These are phyloP conservation scores for Backusella luteola DNA, from an alignment of 192 early-diverging fungal species.

Conservation along the genomic window DNA sequence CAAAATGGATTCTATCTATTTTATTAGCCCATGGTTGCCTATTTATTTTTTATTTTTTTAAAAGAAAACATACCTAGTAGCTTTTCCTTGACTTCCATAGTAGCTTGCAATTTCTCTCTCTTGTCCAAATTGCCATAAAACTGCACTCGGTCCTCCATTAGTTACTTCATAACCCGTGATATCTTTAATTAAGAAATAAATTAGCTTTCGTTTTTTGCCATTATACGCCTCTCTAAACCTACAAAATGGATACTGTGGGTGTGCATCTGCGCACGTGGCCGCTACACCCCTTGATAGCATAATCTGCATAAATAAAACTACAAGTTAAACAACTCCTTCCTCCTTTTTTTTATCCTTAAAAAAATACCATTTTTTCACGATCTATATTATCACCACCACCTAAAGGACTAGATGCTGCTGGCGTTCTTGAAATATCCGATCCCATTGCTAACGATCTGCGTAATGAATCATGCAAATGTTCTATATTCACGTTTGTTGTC, in stretches of 20 bases:
- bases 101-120: slow-evolving; percentile 64
- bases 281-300: slow-evolving; percentile 34
- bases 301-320: slow-evolving; percentile 10
- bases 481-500: slow-evolving; percentile 41
- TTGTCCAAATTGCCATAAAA: slow-evolving; percentile 82
- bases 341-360: not conserved
- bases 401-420: slow-evolving; percentile 13
- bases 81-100: slow-evolving; percentile 41
- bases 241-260: slow-evolving; percentile 49
- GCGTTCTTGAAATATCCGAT: slow-evolving; percentile 19
- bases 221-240: not conserved
- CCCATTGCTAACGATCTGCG: slow-evolving; percentile 39
- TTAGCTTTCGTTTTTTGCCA: not conserved
- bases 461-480: slow-evolving; percentile 59
- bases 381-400: slow-evolving; percentile 1
- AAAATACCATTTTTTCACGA: slow-evolving; percentile 27
- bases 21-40: slow-evolving; percentile 24
- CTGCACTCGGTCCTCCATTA: slow-evolving; percentile 57
- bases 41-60: not conserved
- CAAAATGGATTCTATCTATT: slow-evolving; percentile 63
- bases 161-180: slow-evolving; percentile 48
- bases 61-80: slow-evolving; percentile 34
- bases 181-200: slow-evolving; percentile 21
- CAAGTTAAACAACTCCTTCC: not conserved
- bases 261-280: slow-evolving; percentile 45